Base-by-base conservation (phyloP, 768 basidiomycete genomes). In the Phlebiopsis gigantea region DNA sequence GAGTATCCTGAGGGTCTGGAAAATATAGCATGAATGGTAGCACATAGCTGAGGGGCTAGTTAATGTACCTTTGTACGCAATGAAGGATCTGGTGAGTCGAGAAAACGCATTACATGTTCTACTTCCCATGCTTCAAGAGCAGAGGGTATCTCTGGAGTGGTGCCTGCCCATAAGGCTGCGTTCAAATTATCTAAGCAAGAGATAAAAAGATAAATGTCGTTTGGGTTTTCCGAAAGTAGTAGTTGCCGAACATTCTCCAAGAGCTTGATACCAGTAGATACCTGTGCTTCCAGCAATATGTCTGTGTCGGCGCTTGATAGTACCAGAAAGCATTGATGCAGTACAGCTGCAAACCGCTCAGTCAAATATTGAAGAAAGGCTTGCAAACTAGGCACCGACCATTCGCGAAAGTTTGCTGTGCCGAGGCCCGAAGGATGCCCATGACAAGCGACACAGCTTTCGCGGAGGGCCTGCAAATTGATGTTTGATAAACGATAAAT, bases 91-190 rank as follows among this genome's bases (percentile, higher is more conserved):
- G 75, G 68, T 2, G 80, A 82, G 57, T 84, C 79, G 25, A 93
- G 71, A 15, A 87, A 69, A 57, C 77, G 78, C 82, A 93, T 87
- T 21, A 92, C 74, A 30, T 75, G 73, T 50, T 85, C 85, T 39
- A 93, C 89, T 52, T 92, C 90, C 77, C 79, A 80, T 53, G 75
- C 80, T n/a, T 88, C 84, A 46, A 92, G 68, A 8, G 82, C 70
- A 1, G 83, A 73, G 31, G 78, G 76, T 19, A 78, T 68, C 5
- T 77, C 75, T 3, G 75, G 68, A 6, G 67, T 71, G 8, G 78
- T 82, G 12, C 89, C 90, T 6, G 88, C 85, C 90, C 90, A 93
- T 21, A 82, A 60, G 19, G 66, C 67, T 5, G 82, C 77, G 61
- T 84, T 78, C 12, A 90, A 59, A 41, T 76, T 81, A 41, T 77